phyloP scores from a whole-genome alignment of 208 protist genomes.

The Wallacemonas sp. region DNA sequence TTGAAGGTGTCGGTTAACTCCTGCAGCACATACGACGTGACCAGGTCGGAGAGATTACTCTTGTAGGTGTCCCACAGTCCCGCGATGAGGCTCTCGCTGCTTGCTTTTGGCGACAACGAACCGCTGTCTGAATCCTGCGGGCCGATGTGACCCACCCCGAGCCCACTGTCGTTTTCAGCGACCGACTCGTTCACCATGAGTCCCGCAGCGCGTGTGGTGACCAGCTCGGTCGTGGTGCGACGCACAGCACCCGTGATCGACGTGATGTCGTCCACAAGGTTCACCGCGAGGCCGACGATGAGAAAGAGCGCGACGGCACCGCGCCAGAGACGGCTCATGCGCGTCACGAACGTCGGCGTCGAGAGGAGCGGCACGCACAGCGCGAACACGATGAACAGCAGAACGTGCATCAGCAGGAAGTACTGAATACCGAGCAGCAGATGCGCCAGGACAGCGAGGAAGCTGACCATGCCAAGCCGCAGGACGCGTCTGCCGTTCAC shows the following conservation, averaged over 20 bases:
- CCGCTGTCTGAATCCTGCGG: background rate
- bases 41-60: constrained; percentile 2
- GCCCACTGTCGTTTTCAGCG: no score
- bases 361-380: constrained; percentile 32
- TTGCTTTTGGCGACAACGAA: background rate
- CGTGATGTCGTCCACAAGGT: constrained; percentile 48
- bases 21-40: constrained; percentile 29
- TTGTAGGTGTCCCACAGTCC: background rate
- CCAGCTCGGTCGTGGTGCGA: constrained; percentile 49
- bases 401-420: constrained; percentile 50
- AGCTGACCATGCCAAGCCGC: constrained; percentile 28
- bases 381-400: constrained; percentile 42
- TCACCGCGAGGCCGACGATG: constrained; percentile 41
- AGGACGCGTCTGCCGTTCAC: constrained; percentile 31
- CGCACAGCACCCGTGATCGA: constrained; percentile 45
- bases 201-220: constrained; percentile 21
- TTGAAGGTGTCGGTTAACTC: constrained; percentile 45
- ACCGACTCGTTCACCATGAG: background rate
- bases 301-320: constrained; percentile 44
- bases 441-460: constrained; percentile 38
- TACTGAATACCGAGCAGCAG: constrained; percentile 36
- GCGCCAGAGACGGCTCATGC: constrained; percentile 51
- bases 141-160: background rate
- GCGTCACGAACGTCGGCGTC: constrained; percentile 23
- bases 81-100: background rate